Evolutionary conservation across 1,139 yeast species (phyloP).

Genomic region (Yamadazyma aaseri): DNA sequence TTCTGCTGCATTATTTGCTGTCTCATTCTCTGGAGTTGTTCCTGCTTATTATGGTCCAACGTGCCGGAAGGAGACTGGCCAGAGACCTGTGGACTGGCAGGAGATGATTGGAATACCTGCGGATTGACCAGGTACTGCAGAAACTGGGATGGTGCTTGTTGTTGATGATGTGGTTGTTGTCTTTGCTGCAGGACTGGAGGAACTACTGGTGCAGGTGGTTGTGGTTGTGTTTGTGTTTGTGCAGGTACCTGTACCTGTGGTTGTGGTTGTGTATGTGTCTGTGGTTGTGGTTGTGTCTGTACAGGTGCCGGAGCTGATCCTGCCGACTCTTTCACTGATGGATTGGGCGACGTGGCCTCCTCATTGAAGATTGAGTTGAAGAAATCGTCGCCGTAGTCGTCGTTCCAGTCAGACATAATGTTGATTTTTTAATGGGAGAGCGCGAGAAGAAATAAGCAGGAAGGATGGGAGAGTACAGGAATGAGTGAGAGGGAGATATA

Average conservation of each 20-base stretch:
- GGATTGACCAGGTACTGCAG: slow-evolving; percentile 12
- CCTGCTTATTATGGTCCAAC: slow-evolving; percentile 18
- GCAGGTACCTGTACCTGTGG: slow-evolving; percentile 9
- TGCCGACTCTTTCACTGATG: not conserved
- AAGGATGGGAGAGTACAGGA: too few relatives aligned
- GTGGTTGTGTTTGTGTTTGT: slow-evolving; percentile 8
- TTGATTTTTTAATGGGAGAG: not conserved
- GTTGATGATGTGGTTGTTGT: slow-evolving; percentile 5
- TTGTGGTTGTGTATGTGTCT: slow-evolving; percentile 4
- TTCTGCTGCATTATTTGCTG: slow-evolving; percentile 44
- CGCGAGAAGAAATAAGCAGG: too few relatives aligned
- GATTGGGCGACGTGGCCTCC: slow-evolving; percentile 5
- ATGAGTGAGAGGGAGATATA: too few relatives aligned
- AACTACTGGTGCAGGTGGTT: too few relatives aligned
- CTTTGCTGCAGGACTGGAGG: too few relatives aligned
- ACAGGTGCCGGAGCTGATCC: slow-evolving; percentile 10
- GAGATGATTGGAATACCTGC: too few relatives aligned
- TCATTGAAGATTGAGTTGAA: slow-evolving; percentile 38
- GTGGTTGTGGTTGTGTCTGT: slow-evolving; percentile 4
- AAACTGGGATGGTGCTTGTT: slow-evolving; percentile 9
- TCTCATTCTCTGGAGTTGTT: slow-evolving; percentile 34
- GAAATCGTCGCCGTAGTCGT: slow-evolving; percentile 29
- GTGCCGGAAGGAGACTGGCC: slow-evolving; percentile 5
- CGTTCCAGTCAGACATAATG: slow-evolving; percentile 1
- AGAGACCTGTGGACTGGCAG: too few relatives aligned